These are phyloP conservation scores for Aspergillus ochraceus DNA, from an alignment of 2,329 filamentous ascomycete genomes.

Conservation along the genomic window DNA sequence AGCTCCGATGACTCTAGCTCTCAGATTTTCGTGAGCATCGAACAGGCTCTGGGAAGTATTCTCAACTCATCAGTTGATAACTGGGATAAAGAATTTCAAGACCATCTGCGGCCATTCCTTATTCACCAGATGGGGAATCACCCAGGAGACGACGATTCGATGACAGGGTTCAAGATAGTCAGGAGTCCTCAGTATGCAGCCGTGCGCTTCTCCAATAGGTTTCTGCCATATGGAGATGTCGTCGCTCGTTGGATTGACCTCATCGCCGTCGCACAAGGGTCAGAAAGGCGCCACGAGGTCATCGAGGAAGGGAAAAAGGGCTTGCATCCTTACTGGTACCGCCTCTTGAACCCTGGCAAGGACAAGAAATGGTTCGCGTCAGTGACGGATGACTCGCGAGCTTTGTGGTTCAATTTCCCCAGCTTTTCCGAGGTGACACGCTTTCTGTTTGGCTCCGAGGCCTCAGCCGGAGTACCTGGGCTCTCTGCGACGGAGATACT, in stretches of 20 bases:
- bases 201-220: conserved; percentile 87
- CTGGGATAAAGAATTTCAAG: conserved; percentile 43
- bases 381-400: conserved; percentile 55
- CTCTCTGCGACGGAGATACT: conserved; percentile 31
- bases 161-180: conserved; percentile 49
- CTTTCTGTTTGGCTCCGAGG: conserved; percentile 30
- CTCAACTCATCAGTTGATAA: conserved; percentile 58
- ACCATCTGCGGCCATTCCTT: conserved; percentile 57
- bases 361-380: conserved; percentile 39
- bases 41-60: conserved; percentile 80
- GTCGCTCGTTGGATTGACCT: conserved; percentile 86
- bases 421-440: conserved; percentile 35
- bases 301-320: conserved; percentile 88
- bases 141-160: conserved; percentile 38
- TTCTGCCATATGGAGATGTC: conserved; percentile 75
- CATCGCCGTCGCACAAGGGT: conserved; percentile 66
- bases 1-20: conserved; percentile 74
- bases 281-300: conserved; percentile 74
- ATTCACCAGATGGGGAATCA: conserved; percentile 65
- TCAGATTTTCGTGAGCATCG: conserved; percentile 79
- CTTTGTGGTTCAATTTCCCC: conserved; percentile 42
- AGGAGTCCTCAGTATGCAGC: conserved; percentile 78
- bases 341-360: conserved; percentile 58
- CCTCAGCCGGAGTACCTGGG: conserved; percentile 31
- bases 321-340: conserved; percentile 75